Evolutionary conservation across 768 basidiomycete species (phyloP).

Genomic region (Amanita exitialis): DNA sequence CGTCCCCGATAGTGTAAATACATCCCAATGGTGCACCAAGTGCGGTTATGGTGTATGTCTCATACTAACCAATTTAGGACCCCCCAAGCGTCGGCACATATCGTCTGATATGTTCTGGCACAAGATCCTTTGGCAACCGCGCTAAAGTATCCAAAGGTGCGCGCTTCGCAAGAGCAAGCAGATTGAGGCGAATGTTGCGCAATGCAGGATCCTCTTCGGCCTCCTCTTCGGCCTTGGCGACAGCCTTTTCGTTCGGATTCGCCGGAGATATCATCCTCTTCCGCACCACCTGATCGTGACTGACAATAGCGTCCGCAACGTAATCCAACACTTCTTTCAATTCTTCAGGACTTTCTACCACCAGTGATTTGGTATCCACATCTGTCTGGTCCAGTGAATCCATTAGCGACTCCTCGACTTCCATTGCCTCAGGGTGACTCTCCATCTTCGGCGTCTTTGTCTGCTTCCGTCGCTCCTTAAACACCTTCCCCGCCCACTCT

Average conservation of each 20-base stretch:
- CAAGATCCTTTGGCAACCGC: constrained; percentile 49
- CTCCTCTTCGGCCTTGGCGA: not conserved
- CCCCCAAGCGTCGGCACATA: constrained; percentile 46
- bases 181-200: constrained; percentile 57
- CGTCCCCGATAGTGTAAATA: too few relatives aligned
- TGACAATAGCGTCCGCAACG: constrained; percentile 41
- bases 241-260: not conserved
- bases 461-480: constrained; percentile 20
- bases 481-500: constrained; percentile 38
- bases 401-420: constrained; percentile 3
- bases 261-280: constrained; percentile 1
- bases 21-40: not conserved
- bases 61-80: constrained; percentile 7
- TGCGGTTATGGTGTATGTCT: not conserved
- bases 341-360: constrained; percentile 34
- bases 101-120: constrained; percentile 54
- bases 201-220: constrained; percentile 36
- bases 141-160: constrained; percentile 69
- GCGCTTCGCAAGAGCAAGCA: constrained; percentile 69
- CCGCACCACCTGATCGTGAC: constrained; percentile 25
- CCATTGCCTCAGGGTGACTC: constrained; percentile 9
- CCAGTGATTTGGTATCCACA: constrained; percentile 7
- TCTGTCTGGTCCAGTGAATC: constrained; percentile 4
- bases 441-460: constrained; percentile 3
- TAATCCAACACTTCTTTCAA: constrained; percentile 48